Evolutionary conservation across 2,329 filamentous ascomycete genomes (phyloP).

Genomic region (Knoxdaviesia proteae): DNA sequence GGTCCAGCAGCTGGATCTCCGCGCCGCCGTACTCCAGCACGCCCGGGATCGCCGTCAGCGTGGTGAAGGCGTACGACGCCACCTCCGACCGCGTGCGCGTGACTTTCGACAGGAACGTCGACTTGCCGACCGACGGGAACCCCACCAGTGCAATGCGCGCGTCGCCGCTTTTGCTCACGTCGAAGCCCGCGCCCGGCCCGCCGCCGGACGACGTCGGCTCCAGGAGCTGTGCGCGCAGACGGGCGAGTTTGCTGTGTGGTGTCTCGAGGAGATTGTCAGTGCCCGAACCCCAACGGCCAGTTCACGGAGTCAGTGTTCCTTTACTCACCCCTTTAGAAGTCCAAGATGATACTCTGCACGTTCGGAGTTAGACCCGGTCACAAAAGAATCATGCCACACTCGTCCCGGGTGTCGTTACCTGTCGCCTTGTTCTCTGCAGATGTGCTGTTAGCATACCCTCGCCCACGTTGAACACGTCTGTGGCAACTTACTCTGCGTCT

Average conservation of each 20-base stretch:
- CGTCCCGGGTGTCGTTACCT: slow-evolving; percentile 34
- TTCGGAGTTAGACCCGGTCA: neutral
- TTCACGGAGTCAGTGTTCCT: neutral
- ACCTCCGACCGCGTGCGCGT: slow-evolving; percentile 96
- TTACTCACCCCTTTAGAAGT: slow-evolving; percentile 72
- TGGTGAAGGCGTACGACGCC: slow-evolving; percentile 92
- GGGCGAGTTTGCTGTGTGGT: slow-evolving; percentile 64
- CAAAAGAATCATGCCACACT: neutral
- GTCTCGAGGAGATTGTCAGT: neutral
- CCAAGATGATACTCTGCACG: slow-evolving; percentile 88
- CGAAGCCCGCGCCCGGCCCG: slow-evolving; percentile 67
- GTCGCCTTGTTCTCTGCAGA: slow-evolving; percentile 88
- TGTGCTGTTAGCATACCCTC: slow-evolving; percentile 1
- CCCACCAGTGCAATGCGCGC: slow-evolving; percentile 91
- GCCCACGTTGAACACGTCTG: neutral
- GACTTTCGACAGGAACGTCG: slow-evolving; percentile 95
- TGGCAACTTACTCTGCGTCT: slow-evolving; percentile 67
- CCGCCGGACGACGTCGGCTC: slow-evolving; percentile 66
- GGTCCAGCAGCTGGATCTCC: slow-evolving; percentile 92
- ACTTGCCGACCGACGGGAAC: slow-evolving; percentile 98
- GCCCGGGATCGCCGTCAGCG: slow-evolving; percentile 87
- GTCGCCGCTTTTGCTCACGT: slow-evolving; percentile 90
- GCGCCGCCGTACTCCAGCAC: slow-evolving; percentile 95
- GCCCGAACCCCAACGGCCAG: neutral
- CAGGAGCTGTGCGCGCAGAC: slow-evolving; percentile 79